Evolutionary conservation across 441 rosid species (phyloP).

Genomic region (Erysimum cheiri): DNA sequence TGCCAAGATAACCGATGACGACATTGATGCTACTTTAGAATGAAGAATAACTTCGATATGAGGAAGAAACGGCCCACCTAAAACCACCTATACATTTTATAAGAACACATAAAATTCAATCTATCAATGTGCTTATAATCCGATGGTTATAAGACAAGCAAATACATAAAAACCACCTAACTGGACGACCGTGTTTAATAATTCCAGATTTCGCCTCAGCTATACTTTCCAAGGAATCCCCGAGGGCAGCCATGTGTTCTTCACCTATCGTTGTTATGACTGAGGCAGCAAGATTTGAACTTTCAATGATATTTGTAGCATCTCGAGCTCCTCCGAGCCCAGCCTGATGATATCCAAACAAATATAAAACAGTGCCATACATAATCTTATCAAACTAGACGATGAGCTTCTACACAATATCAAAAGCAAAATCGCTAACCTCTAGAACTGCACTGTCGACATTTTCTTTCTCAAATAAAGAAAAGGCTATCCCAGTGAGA

Average conservation of each 20-base stretch:
- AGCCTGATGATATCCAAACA: conserved; percentile 52
- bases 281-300: conserved; percentile 67
- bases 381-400: neutral
- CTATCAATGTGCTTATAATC: conserved; percentile 10
- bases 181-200: conserved; percentile 75
- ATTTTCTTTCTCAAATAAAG: conserved; percentile 70
- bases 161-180: conserved; percentile 58
- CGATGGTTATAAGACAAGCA: neutral
- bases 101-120: neutral
- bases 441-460: conserved; percentile 80
- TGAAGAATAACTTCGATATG: conserved; percentile 64
- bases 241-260: conserved; percentile 85
- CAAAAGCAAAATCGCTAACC: conserved; percentile 48
- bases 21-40: conserved; percentile 58
- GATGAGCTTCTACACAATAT: neutral
- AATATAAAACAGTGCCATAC: neutral
- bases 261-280: conserved; percentile 83
- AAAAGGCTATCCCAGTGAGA: conserved; percentile 78
- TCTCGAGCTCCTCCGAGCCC: conserved; percentile 95
- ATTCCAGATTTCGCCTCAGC: conserved; percentile 91
- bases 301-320: conserved; percentile 76
- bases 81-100: conserved; percentile 56
- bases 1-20: conserved; percentile 46
- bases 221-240: conserved; percentile 87
- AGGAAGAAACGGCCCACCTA: conserved; percentile 84